Conservation (phyloP, 192 early-diverging fungal species). For the Mortierella hygrophila region DNA sequence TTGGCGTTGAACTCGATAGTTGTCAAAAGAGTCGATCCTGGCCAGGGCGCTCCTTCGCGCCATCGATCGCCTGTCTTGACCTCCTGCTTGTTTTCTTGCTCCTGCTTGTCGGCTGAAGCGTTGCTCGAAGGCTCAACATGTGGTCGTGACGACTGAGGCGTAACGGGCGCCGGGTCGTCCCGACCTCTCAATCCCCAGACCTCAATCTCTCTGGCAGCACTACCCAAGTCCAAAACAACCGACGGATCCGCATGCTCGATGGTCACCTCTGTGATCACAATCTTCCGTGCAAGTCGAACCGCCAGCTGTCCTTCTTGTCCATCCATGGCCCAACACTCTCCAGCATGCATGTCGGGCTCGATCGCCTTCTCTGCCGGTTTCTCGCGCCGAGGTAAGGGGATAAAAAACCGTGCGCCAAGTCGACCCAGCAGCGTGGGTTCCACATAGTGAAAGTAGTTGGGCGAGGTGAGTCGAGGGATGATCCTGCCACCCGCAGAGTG, state of each 20-base stretch:
- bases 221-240: constrained; percentile 68
- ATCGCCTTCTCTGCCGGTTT: constrained; percentile 60
- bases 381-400: constrained; percentile 42
- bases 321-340: constrained; percentile 83
- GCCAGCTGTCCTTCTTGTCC: constrained; percentile 73
- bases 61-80: neutral
- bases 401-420: constrained; percentile 39
- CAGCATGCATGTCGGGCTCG: constrained; percentile 64
- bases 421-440: constrained; percentile 37
- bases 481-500: constrained; percentile 73
- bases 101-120: neutral
- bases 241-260: constrained; percentile 76
- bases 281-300: constrained; percentile 67
- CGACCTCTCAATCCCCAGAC: constrained; percentile 65
- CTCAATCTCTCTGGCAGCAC: constrained; percentile 75
- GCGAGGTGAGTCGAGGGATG: constrained; percentile 71
- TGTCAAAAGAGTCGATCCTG: constrained; percentile 32
- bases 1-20: constrained; percentile 63
- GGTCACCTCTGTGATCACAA: constrained; percentile 71
- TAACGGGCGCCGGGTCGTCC: constrained; percentile 13
- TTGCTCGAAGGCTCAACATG: neutral
- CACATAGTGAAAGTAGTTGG: constrained; percentile 61
- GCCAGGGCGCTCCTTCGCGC: constrained; percentile 36
- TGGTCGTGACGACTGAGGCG: constrained; percentile 25
- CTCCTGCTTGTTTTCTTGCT: constrained; percentile 17